Conservation (phyloP, 1,139 yeast species). For the Geotrichum histeridarum region DNA sequence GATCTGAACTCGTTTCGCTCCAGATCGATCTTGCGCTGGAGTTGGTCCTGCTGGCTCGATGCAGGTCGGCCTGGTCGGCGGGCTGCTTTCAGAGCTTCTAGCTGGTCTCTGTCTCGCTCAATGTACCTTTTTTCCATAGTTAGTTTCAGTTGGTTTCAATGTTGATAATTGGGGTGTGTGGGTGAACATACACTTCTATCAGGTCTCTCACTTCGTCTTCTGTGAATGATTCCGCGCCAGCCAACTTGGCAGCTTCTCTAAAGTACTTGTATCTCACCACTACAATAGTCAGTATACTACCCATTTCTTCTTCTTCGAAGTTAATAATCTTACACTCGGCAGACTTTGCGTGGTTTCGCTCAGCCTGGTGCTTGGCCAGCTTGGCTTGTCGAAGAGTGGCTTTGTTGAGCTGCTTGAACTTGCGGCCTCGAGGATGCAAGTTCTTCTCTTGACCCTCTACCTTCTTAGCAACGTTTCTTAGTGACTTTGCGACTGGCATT, state of each 20-base stretch:
- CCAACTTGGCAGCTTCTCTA: constrained; percentile 54
- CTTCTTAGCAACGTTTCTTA: constrained; percentile 67
- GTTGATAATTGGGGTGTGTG: neutral
- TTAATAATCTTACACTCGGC: constrained; percentile 30
- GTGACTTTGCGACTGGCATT: constrained; percentile 78
- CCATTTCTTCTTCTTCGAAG: neutral
- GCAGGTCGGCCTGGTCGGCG: constrained; percentile 90
- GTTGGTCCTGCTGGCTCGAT: constrained; percentile 57
- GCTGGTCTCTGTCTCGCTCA: constrained; percentile 67
- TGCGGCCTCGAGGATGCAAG: constrained; percentile 84
- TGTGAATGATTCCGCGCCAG: constrained; percentile 44
- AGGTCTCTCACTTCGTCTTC: constrained; percentile 57
- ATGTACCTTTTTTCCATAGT: constrained; percentile 39
- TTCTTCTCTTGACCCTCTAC: constrained; percentile 47
- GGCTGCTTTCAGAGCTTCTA: constrained; percentile 50
- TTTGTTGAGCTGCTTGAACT: constrained; percentile 73
- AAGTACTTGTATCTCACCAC: constrained; percentile 54
- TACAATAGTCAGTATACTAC: neutral
- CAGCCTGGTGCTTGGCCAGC: constrained; percentile 55
- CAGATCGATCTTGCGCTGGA: constrained; percentile 57
- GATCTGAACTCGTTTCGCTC: constrained; percentile 59
- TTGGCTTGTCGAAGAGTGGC: constrained; percentile 82
- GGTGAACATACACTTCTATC: constrained; percentile 43
- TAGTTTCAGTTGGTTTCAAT: neutral
- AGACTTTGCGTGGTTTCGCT: constrained; percentile 52